Evolutionary conservation across 106 monocot species (phyloP).

Genomic region (Dendrobium chrysotoxum): DNA sequence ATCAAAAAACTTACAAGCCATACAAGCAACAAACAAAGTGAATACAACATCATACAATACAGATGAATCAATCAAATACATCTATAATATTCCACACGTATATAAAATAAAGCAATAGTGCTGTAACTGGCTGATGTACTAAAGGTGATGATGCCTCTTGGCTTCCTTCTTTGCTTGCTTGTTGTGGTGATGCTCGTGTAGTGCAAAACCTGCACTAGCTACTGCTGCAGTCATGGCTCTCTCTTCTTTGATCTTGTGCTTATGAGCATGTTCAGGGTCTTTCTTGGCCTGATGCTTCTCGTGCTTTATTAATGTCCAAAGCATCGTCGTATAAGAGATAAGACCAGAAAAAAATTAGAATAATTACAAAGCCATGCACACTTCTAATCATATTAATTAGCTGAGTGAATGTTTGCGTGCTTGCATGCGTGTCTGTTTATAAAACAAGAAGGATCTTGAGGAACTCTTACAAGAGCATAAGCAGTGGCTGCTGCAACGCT

Average conservation of each 20-base stretch:
- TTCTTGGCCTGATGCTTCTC: slow-evolving; percentile 76
- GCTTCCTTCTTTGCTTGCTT: slow-evolving; percentile 40
- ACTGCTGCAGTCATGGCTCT: slow-evolving; percentile 30
- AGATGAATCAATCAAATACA: too few species aligned
- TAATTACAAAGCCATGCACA: too few species aligned
- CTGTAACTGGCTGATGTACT: not conserved
- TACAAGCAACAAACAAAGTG: too few species aligned
- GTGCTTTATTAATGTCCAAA: slow-evolving; percentile 15
- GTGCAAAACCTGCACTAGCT: slow-evolving; percentile 42
- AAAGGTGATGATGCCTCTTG: slow-evolving; percentile 16
- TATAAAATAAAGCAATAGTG: too few species aligned
- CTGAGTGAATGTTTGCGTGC: too few species aligned
- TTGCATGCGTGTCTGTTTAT: too few species aligned
- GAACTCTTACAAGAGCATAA: slow-evolving; percentile 42
- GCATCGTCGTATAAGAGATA: not conserved
- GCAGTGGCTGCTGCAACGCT: slow-evolving; percentile 45
- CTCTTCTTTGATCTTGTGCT: slow-evolving; percentile 72
- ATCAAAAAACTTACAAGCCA: too few species aligned
- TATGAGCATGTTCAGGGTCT: slow-evolving; percentile 56
- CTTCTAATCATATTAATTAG: too few species aligned
- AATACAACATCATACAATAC: too few species aligned
- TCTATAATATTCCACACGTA: too few species aligned
- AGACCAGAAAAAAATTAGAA: too few species aligned
- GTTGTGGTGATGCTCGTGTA: slow-evolving; percentile 57
- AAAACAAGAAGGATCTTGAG: not conserved